A percentile compares a stretch with the other conserved stretches of the same genome.
Evolutionary conservation across 2,329 filamentous ascomycete species (phyloP).

Genomic region (Hypoxylon sp.): DNA sequence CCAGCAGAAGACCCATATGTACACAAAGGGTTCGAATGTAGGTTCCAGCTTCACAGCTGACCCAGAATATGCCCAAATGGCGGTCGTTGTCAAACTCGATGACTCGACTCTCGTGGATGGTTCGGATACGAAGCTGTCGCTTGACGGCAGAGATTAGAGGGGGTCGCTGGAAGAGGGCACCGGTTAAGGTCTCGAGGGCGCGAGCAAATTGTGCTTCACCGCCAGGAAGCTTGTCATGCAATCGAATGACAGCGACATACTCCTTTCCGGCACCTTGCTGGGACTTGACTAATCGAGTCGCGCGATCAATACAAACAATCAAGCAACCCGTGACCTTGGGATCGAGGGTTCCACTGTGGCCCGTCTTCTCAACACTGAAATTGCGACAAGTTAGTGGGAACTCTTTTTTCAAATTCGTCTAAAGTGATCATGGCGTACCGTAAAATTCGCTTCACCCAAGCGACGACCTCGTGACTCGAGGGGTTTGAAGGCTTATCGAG

Average conservation of each 20-base stretch:
- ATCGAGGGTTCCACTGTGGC: slow-evolving; percentile 97
- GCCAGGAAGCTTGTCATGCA: slow-evolving; percentile 95
- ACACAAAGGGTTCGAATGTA: slow-evolving; percentile 99
- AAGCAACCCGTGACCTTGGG: slow-evolving; percentile 97
- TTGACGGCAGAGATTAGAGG: slow-evolving; percentile 99
- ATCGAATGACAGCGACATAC: slow-evolving; percentile 94
- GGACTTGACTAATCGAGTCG: slow-evolving; percentile 97
- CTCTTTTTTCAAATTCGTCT: neutral
- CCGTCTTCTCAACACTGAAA: slow-evolving; percentile 89
- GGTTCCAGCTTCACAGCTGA: slow-evolving; percentile 97
- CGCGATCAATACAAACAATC: slow-evolving; percentile 87
- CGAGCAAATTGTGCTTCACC: slow-evolving; percentile 93
- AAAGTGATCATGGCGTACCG: slow-evolving; percentile 68
- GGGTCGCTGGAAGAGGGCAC: slow-evolving; percentile 96
- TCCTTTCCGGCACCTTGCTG: slow-evolving; percentile 99
- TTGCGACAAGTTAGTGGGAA: slow-evolving; percentile 37
- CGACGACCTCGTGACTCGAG: slow-evolving; percentile 97
- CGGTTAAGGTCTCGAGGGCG: slow-evolving; percentile 94
- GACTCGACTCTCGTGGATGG: slow-evolving; percentile 96
- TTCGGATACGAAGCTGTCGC: slow-evolving; percentile 97
- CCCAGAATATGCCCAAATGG: slow-evolving; percentile 98
- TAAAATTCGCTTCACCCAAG: slow-evolving; percentile 98
- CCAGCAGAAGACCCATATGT: slow-evolving; percentile 81
- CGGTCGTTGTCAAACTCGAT: slow-evolving; percentile 99
- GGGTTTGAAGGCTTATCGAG: slow-evolving; percentile 98